Evolutionary conservation across 305 asterid genomes (phyloP), one percentile per base, ranked within the genome.

Genomic region (Solanum chacoense): DNA sequence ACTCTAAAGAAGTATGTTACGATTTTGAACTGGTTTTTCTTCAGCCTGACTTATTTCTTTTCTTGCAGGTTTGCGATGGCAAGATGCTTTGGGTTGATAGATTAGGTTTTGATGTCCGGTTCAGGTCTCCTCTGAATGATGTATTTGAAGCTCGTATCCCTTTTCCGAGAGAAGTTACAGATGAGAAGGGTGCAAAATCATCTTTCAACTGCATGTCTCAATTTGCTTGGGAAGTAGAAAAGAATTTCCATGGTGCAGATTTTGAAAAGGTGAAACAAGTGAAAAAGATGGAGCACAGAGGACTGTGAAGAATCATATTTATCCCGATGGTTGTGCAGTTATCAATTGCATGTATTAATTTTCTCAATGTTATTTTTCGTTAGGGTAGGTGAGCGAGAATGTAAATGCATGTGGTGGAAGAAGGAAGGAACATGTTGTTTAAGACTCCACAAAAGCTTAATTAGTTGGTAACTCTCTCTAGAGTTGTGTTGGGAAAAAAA

Each of bases 211-310:
- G 99, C 35, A 97, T 96, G 99, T 94, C 98, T 89, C 99, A 97
- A 91, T 95, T 94, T 85, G 98, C 99, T 73, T 95, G 99, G 98
- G 98, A 97, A 91, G 97, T 95, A 78, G 99, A 97, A 89, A 97
- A 94, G 94, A 95, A 94, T 89, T 89, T 90, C 88, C 93, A 89
- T 87, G 91, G 71, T 74, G 93, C 94, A 8, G 96, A 93, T 13
- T 95, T 97, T 89, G 85, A 90, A 90, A 96, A 93, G 95, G 98
- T 93, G 67, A 96, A 91, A 55, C 94, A 91, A 88, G 88, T 94
- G 88, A 97, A 94, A 95, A 95, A 92, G 93, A 89, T 96, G 31
- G 40, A 55, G 35, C 88, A 88, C 87, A 84, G 85, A 90, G 89
- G 92, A 77, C 50, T 67, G 13, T 75, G 85, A 87, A 34, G 76